phyloP scores from a whole-genome alignment of 768 basidiomycete species.

The Rhodotorula kratochvilovae region DNA sequence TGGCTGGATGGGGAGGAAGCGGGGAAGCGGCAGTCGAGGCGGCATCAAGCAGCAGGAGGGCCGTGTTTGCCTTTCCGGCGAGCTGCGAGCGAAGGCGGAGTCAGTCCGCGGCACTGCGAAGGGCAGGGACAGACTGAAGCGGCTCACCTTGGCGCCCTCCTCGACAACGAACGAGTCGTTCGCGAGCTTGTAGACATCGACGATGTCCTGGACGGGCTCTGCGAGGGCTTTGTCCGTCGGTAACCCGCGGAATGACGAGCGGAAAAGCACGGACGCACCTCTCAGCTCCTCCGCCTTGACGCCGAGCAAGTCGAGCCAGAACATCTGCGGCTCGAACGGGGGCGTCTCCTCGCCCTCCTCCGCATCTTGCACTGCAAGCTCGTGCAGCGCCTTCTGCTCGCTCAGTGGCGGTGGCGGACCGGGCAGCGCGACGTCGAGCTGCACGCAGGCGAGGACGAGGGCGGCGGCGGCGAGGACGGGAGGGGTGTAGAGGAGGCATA shows the following conservation, averaged over 20 bases:
- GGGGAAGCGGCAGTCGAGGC: too few species aligned
- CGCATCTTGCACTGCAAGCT: background rate
- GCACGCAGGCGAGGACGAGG: slow-evolving; percentile 31
- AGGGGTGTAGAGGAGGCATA: slow-evolving; percentile 40
- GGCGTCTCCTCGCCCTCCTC: slow-evolving; percentile 29
- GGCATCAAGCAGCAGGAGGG: too few species aligned
- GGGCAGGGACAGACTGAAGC: background rate
- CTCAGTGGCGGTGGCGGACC: background rate
- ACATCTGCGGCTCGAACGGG: slow-evolving; percentile 1
- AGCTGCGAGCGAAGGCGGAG: background rate
- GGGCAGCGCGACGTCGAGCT: slow-evolving; percentile 5
- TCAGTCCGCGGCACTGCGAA: background rate
- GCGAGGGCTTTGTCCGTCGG: too few species aligned
- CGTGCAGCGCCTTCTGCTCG: slow-evolving; percentile 19
- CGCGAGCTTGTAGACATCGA: background rate
- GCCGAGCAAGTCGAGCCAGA: slow-evolving; percentile 15
- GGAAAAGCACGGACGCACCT: background rate
- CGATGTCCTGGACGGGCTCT: background rate
- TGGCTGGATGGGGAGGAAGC: too few species aligned
- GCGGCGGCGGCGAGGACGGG: slow-evolving; percentile 40
- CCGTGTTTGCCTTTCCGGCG: background rate
- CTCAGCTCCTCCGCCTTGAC: background rate
- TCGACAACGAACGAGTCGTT: background rate
- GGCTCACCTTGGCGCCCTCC: background rate
- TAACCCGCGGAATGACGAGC: background rate